Evolutionary conservation across 805 yeast genomes (phyloP).

Genomic region (Saccharomycopsis fibuligera): DNA sequence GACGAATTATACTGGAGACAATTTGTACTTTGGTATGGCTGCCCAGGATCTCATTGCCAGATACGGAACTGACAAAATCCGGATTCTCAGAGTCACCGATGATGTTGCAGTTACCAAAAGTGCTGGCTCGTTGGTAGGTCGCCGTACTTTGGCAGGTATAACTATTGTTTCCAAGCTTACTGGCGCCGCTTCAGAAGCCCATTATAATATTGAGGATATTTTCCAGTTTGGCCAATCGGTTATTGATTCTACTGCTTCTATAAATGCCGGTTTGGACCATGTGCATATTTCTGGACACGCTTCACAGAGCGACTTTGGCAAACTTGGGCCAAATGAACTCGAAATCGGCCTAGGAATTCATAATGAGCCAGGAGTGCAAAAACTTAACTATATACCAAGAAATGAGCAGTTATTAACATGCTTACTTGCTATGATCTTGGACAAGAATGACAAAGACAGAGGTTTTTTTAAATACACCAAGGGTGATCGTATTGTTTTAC

Average conservation of each 20-base stretch:
- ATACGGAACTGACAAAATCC: constrained; percentile 10
- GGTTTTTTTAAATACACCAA: constrained; percentile 64
- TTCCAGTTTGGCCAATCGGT: constrained; percentile 54
- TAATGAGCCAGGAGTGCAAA: constrained; percentile 80
- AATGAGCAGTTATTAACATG: constrained; percentile 52
- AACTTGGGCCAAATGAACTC: constrained; percentile 53
- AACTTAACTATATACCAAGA: constrained; percentile 52
- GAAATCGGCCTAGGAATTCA: constrained; percentile 96
- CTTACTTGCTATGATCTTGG: constrained; percentile 56
- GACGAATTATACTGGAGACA: constrained; percentile 93
- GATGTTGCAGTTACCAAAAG: constrained; percentile 88
- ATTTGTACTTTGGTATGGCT: constrained; percentile 85
- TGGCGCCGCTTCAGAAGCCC: constrained; percentile 60
- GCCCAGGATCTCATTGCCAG: constrained; percentile 42
- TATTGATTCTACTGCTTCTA: constrained; percentile 65
- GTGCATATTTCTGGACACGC: constrained; percentile 83
- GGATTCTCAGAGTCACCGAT: constrained; percentile 60
- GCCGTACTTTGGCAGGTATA: constrained; percentile 93
- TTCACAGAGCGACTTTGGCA: constrained; percentile 35
- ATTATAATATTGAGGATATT: constrained; percentile 40
- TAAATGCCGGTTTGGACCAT: constrained; percentile 85
- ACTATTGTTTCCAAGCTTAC: constrained; percentile 76
- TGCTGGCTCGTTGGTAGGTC: constrained; percentile 85
- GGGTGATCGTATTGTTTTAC: constrained; percentile 60
- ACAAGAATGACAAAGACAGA: constrained; percentile 64